These are phyloP conservation scores for Phialophora chinensis DNA, from an alignment of 2,329 filamentous ascomycete species.

Conservation along the genomic window DNA sequence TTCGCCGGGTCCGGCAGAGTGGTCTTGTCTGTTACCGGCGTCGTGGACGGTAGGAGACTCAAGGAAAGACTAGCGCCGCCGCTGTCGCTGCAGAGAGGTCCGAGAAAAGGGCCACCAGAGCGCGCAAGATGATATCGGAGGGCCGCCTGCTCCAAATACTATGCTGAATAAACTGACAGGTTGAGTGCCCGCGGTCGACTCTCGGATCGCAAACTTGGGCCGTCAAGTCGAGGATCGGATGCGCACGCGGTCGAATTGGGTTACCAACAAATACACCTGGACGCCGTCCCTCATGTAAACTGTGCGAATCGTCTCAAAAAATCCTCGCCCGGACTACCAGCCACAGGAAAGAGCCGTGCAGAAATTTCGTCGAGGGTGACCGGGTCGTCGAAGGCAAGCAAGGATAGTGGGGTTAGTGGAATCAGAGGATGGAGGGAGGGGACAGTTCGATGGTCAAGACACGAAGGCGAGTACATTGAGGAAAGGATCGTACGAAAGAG, in stretches of 20 bases:
- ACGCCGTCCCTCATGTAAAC: constrained; percentile 23
- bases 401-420: constrained; percentile 24
- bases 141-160: constrained; percentile 15
- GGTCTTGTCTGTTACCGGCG: not conserved
- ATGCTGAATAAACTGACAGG: constrained; percentile 2
- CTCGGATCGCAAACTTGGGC: constrained; percentile 5
- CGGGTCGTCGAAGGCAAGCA: constrained; percentile 24
- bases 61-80: constrained; percentile 15
- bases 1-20: constrained; percentile 2
- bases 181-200: constrained; percentile 5
- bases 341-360: constrained; percentile 14
- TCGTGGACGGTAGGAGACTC: not conserved
- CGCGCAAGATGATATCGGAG: constrained; percentile 11
- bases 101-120: constrained; percentile 12
- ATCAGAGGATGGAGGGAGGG: constrained; percentile 23
- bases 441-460: constrained; percentile 24
- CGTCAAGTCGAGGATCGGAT: constrained; percentile 13
- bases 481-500: constrained; percentile 31
- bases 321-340: constrained; percentile 11
- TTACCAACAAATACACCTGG: constrained; percentile 15
- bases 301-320: constrained; percentile 4
- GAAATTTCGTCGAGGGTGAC: constrained; percentile 19
- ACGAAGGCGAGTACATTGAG: constrained; percentile 28
- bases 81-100: constrained; percentile 3
- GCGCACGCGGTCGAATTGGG: constrained; percentile 16